phyloP scores from a whole-genome alignment of 2,329 filamentous ascomycete species.

The Colletotrichum lupini region DNA sequence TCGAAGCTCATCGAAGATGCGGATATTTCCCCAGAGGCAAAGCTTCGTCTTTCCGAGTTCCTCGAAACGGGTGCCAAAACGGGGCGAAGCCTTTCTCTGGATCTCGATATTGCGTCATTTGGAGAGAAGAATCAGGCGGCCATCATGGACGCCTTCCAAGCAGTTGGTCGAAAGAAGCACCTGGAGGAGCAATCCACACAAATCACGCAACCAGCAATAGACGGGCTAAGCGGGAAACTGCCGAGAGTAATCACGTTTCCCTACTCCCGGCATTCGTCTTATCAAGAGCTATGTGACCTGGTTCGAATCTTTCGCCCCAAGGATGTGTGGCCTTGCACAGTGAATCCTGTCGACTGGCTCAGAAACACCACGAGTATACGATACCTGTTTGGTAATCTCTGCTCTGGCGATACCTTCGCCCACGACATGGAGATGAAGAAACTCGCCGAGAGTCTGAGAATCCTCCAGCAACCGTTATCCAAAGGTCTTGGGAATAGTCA shows the following conservation, averaged over 20 bases:
- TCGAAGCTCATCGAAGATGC: constrained; percentile 44
- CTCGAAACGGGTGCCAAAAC: constrained; percentile 35
- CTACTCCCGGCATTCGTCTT: constrained; percentile 91
- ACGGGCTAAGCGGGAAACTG: constrained; percentile 38
- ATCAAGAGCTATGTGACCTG: constrained; percentile 79
- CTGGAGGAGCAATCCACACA: constrained; percentile 8
- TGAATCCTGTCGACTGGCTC: constrained; percentile 71
- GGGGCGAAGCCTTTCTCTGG: constrained; percentile 48
- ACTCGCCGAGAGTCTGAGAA: constrained; percentile 22
- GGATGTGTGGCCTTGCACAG: constrained; percentile 87
- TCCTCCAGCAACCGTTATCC: constrained; percentile 8
- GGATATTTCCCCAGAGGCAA: constrained; percentile 38
- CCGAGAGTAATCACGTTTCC: constrained; percentile 72
- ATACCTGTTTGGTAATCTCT: constrained; percentile 78
- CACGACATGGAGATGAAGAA: constrained; percentile 72
- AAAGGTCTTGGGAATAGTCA: constrained; percentile 7
- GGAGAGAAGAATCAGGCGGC: constrained; percentile 43
- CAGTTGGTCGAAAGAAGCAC: constrained; percentile 40
- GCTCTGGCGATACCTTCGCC: constrained; percentile 68
- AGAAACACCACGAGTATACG: constrained; percentile 69
- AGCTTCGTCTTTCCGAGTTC: constrained; percentile 27
- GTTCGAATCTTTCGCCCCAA: constrained; percentile 75
- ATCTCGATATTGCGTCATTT: constrained; percentile 43
- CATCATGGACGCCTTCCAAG: constrained; percentile 39
- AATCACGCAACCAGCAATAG: constrained; percentile 5